phyloP scores from a whole-genome alignment of 2,329 filamentous ascomycete species.

The Aureobasidium pullulans region DNA sequence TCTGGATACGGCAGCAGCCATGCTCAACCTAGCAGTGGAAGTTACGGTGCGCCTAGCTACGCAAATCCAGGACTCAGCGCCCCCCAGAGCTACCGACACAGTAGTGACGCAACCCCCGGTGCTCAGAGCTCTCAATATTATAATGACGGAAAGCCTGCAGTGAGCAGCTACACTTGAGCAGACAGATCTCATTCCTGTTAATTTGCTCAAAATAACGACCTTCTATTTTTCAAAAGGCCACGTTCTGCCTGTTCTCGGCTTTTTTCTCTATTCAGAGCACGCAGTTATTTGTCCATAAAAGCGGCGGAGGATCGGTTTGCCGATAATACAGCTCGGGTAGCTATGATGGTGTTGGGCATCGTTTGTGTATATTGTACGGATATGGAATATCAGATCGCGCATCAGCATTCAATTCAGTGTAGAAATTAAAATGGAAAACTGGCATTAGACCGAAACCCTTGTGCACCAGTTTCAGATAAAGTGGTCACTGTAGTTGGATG shows the following conservation, averaged over 20 bases:
- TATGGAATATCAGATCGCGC: not conserved
- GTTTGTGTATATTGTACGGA: not conserved
- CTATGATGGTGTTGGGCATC: conserved; percentile 1
- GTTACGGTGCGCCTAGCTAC: not conserved
- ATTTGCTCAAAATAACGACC: not conserved
- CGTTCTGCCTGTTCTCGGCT: not conserved
- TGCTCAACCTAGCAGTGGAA: not conserved
- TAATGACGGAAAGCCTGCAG: conserved; percentile 4
- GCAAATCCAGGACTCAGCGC: not conserved
- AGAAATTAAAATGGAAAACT: not conserved
- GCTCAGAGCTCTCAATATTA: conserved; percentile 6
- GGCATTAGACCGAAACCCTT: not conserved
- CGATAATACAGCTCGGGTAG: not conserved
- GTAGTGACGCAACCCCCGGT: not conserved
- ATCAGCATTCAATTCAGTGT: not conserved
- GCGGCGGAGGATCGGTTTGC: not conserved
- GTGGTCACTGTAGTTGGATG: not conserved
- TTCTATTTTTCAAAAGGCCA: not conserved
- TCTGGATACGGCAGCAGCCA: conserved; percentile 8
- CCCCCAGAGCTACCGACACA: conserved; percentile 2
- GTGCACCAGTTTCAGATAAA: not conserved
- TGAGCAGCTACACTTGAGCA: not conserved
- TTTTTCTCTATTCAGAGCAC: not conserved
- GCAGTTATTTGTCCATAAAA: not conserved
- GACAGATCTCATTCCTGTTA: not conserved